A percentile compares a stretch with the other conserved stretches of the same genome.
These are phyloP conservation scores for Phytopythium mirpurense DNA, from an alignment of 352 stramenopile genomes.

Conservation along the genomic window DNA sequence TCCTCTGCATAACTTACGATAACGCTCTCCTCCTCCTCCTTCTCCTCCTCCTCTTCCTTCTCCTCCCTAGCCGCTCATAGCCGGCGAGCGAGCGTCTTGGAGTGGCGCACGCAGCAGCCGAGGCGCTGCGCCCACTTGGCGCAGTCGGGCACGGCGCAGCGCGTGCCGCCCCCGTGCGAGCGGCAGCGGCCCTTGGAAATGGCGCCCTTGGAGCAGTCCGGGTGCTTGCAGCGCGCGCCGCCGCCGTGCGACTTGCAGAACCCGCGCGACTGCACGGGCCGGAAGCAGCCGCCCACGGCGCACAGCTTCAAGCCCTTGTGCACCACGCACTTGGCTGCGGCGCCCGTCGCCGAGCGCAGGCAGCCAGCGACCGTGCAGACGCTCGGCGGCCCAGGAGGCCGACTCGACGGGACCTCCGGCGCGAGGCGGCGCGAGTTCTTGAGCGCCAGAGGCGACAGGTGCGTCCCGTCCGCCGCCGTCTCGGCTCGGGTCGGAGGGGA, in stretches of 20 bases:
- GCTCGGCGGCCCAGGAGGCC: neutral
- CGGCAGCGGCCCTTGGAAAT: constrained; percentile 73
- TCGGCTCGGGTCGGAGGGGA: neutral
- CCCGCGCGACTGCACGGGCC: constrained; percentile 70
- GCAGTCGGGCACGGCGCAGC: constrained; percentile 65
- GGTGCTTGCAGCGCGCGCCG: constrained; percentile 65
- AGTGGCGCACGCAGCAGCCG: constrained; percentile 74
- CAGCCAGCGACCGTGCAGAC: constrained; percentile 30
- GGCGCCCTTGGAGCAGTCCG: constrained; percentile 71
- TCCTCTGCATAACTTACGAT: constrained; percentile 1
- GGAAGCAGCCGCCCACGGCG: constrained; percentile 25
- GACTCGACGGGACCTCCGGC: neutral
- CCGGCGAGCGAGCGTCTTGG: no score
- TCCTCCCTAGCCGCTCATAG: no score
- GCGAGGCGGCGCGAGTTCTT: constrained; percentile 8
- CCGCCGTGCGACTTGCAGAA: constrained; percentile 81
- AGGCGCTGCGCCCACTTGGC: constrained; percentile 79
- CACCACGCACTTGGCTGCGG: constrained; percentile 26
- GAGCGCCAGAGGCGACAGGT: constrained; percentile 16
- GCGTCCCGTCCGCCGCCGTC: neutral
- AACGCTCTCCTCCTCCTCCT: neutral
- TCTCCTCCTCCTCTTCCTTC: no score
- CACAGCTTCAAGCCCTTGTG: constrained; percentile 48
- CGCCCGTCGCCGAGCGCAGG: constrained; percentile 13
- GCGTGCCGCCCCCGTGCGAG: constrained; percentile 76